Percentiles rank a stretch among this genome's conserved stretches.
phyloP scores from a whole-genome alignment of 1,139 yeast species.

The Lodderomyces margitis region DNA sequence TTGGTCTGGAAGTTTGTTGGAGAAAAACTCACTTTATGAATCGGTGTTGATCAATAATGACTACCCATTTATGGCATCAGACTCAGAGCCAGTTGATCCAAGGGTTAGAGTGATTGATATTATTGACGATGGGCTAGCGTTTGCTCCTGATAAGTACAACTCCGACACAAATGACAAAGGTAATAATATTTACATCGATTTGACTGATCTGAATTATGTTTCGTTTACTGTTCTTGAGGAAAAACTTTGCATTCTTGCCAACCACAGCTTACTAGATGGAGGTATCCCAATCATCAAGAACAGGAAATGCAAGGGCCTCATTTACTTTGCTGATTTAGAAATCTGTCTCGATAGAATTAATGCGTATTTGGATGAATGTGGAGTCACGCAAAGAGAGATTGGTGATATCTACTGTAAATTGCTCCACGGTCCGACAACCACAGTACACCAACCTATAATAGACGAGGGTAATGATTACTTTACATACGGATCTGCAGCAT shows the following conservation, averaged over 20 bases:
- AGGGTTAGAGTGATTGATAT: constrained; percentile 36
- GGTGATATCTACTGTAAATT: constrained; percentile 37
- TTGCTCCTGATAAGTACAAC: not conserved
- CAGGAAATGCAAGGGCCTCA: constrained; percentile 43
- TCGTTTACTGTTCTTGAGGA: constrained; percentile 30
- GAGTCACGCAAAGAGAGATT: constrained; percentile 14
- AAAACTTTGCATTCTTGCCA: constrained; percentile 37
- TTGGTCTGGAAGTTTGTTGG: constrained; percentile 56
- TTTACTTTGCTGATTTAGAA: constrained; percentile 55
- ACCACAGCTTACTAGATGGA: constrained; percentile 50
- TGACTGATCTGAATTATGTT: constrained; percentile 37
- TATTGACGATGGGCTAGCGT: constrained; percentile 23
- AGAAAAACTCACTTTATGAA: constrained; percentile 54
- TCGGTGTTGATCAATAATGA: constrained; percentile 48
- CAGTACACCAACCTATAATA: not conserved
- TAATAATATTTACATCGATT: constrained; percentile 33
- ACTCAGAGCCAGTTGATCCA: constrained; percentile 39
- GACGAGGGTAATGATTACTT: constrained; percentile 27
- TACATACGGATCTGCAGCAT: constrained; percentile 23
- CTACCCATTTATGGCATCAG: constrained; percentile 53
- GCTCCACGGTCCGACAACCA: constrained; percentile 18
- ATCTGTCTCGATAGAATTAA: constrained; percentile 48
- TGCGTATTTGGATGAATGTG: constrained; percentile 27
- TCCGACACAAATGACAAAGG: not conserved
- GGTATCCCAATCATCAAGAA: constrained; percentile 48